Evolutionary conservation across 208 protist genomes (phyloP), one percentile per base, ranked within the genome.

Genomic region (Crithidia bombi): DNA sequence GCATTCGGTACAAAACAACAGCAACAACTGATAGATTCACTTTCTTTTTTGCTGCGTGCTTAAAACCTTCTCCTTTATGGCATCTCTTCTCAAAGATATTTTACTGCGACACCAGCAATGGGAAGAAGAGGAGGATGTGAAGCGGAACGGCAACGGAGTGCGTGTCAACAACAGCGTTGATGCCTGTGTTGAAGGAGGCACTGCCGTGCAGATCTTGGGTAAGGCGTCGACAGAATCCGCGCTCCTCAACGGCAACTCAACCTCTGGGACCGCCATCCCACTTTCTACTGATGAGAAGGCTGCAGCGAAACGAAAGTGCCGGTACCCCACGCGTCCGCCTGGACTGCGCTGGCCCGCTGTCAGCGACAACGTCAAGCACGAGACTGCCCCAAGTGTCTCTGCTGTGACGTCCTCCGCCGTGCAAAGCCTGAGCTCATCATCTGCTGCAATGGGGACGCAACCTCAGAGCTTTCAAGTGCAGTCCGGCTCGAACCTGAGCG

Each of bases 111-210:
- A 76, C 50, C 66, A 54, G 25, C 9, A 46, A 25, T 73, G 55
- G 47, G 68, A 75, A 7, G 55, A 63, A 11, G 69, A 75, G 14
- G 55, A 63, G 17, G 69, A 65, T 11, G 35, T 41, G 38, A 23
- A 67, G 0, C 12, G 28, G 7, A 38, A 55, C 11, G 26, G 50
- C 25, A 41, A 14, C 2, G 32, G 5, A 3, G 3, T 7, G 30
- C 47, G 30, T 4, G 21, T 3, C 3, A 3, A 36, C 11, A 23
- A 21, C 3, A 49, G 39, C 10, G 21, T 25, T 17, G 4, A 25
- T 21, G 50, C 33, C 33, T 30, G 12, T 12, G 33, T 44, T 23
- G 9, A 32, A 57, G 28, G 26, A 9, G 19, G 19, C 2, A 41
- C 52, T 28, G 2, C 14, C 12, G 43, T 23, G 17, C 43, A 47